Evolutionary conservation across 257 asterid species (phyloP).

Genomic region (Lycium barbarum): DNA sequence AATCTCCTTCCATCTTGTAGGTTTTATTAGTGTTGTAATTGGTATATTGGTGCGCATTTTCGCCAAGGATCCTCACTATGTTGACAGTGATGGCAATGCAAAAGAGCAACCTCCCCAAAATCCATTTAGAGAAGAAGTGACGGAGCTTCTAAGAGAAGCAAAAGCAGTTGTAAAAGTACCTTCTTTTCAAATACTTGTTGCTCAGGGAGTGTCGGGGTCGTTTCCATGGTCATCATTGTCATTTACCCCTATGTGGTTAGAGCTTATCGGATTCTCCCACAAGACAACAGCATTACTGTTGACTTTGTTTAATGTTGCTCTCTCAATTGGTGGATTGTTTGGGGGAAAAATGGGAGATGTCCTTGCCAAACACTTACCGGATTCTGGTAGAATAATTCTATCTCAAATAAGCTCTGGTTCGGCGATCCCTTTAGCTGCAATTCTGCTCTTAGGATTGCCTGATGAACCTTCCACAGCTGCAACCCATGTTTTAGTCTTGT

Average conservation of each 20-base stretch:
- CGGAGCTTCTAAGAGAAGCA: constrained; percentile 54
- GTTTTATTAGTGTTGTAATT: constrained; percentile 62
- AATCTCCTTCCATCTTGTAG: constrained; percentile 82
- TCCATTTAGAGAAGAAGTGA: constrained; percentile 14
- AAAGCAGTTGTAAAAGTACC: constrained; percentile 49
- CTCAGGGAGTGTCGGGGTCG: constrained; percentile 33
- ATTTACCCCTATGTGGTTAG: constrained; percentile 34
- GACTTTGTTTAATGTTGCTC: constrained; percentile 67
- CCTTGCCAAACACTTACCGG: constrained; percentile 68
- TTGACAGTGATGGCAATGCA: constrained; percentile 42
- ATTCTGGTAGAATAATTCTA: constrained; percentile 73
- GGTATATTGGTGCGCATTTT: constrained; percentile 68
- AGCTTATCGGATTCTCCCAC: constrained; percentile 54
- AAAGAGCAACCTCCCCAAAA: constrained; percentile 41
- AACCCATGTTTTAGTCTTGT: constrained; percentile 68
- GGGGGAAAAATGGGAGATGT: constrained; percentile 91
- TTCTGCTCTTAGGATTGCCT: constrained; percentile 70
- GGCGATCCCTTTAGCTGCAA: constrained; percentile 74
- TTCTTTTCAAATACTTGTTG: constrained; percentile 32
- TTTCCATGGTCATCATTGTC: constrained; percentile 32
- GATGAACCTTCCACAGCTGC: constrained; percentile 64
- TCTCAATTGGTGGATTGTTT: constrained; percentile 71
- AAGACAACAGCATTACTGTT: constrained; percentile 62
- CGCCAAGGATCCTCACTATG: constrained; percentile 75
- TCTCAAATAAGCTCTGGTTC: constrained; percentile 87